These are phyloP conservation scores for Endocladia muricata DNA, from an alignment of 31 red algal species.

Conservation along the genomic window DNA sequence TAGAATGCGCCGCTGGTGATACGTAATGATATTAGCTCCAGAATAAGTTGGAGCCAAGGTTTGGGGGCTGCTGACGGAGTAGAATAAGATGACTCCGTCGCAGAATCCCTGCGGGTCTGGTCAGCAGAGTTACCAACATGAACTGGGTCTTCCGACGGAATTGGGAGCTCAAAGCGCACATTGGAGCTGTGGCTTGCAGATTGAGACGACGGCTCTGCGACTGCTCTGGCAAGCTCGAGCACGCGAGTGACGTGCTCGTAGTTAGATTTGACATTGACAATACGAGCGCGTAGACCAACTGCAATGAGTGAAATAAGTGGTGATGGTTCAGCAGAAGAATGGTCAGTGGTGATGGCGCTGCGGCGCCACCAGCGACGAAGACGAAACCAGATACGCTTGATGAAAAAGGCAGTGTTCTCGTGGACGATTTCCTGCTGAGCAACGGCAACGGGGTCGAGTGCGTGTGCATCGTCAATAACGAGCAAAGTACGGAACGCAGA, in stretches of 20 bases:
- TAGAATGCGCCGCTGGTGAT: constrained; percentile 60
- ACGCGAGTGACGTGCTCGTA: constrained; percentile 30
- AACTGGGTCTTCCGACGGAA: background rate
- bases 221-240: constrained; percentile 15
- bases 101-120: background rate
- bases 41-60: constrained; percentile 32
- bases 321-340: constrained; percentile 23
- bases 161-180: background rate
- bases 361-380: constrained; percentile 52
- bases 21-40: constrained; percentile 54
- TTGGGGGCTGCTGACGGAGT: constrained; percentile 32
- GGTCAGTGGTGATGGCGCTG: constrained; percentile 18
- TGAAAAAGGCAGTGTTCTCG: constrained; percentile 37
- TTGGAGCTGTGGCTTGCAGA: background rate
- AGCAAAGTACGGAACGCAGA: constrained; percentile 23
- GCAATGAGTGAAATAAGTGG: constrained; percentile 48
- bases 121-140: background rate
- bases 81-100: constrained; percentile 8
- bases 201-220: background rate
- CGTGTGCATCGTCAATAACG: constrained; percentile 27
- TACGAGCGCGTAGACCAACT: constrained; percentile 41
- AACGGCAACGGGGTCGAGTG: constrained; percentile 40
- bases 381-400: constrained; percentile 34
- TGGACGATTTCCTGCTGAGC: constrained; percentile 19
- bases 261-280: constrained; percentile 41